A percentile compares a stretch with the other conserved stretches of the same genome.
Conservation (phyloP, 768 basidiomycete genomes). For the Naematelia aurantialba region DNA sequence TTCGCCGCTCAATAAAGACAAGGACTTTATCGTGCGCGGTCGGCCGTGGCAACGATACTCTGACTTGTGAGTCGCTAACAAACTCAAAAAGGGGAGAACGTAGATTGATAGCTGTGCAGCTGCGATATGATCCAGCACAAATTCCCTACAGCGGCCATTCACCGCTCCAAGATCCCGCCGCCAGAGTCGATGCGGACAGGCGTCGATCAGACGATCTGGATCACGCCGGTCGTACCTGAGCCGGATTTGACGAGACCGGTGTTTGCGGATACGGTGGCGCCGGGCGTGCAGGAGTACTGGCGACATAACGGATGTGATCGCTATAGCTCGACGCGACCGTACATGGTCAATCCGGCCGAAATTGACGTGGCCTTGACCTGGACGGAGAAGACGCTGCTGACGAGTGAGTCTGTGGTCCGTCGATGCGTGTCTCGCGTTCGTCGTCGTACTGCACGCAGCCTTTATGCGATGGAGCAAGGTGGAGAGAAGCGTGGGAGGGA, state of each 20-base stretch:
- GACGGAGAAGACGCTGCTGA: constrained; percentile 70
- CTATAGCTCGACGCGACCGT: constrained; percentile 72
- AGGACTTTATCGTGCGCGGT: constrained; percentile 91
- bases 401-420: constrained; percentile 24
- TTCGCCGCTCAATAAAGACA: constrained; percentile 71
- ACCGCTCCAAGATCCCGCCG: constrained; percentile 71
- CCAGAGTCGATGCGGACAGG: constrained; percentile 75
- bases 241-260: constrained; percentile 72
- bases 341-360: constrained; percentile 59
- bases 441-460: no score
- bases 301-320: constrained; percentile 80
- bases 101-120: constrained; percentile 52
- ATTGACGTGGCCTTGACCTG: constrained; percentile 53
- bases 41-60: constrained; percentile 85
- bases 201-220: constrained; percentile 79
- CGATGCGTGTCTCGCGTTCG: no score
- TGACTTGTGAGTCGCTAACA: constrained; percentile 44
- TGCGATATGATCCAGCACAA: constrained; percentile 89
- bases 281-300: constrained; percentile 76
- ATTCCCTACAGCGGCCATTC: constrained; percentile 75
- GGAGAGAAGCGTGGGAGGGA: no score
- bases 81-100: constrained; percentile 33
- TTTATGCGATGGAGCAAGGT: no score
- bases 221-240: constrained; percentile 78
- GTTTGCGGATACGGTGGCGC: constrained; percentile 78